A percentile compares a stretch with the other conserved stretches of the same genome.
Conservation (phyloP, 1,284 basidiomycete genomes). For the Kwoniella shivajii region DNA sequence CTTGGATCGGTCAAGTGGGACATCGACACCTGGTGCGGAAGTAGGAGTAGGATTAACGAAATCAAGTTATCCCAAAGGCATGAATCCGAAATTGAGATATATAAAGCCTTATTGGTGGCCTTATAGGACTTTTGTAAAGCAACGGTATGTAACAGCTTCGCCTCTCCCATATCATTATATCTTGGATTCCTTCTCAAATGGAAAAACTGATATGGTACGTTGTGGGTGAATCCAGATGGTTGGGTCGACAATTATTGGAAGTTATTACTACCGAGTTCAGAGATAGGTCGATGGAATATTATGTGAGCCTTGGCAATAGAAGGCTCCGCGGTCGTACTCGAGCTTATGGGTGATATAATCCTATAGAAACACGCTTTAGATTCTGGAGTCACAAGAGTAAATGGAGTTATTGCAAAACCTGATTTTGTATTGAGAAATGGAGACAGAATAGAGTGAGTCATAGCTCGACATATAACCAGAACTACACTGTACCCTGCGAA, state of each 20-base stretch:
- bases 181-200: neutral
- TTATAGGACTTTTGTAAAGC: conserved; percentile 87
- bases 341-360: neutral
- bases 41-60: neutral
- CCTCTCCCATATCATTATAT: neutral
- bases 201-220: neutral
- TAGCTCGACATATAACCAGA: too few relatives aligned
- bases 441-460: conserved; percentile 81
- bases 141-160: conserved; percentile 64
- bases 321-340: too few relatives aligned
- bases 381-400: conserved; percentile 92
- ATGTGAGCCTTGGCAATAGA: too few relatives aligned
- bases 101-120: conserved; percentile 57
- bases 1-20: conserved; percentile 1
- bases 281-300: conserved; percentile 87
- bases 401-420: conserved; percentile 77
- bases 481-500: too few relatives aligned
- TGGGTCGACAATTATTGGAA: conserved; percentile 61
- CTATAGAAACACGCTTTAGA: conserved; percentile 83
- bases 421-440: conserved; percentile 81
- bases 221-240: conserved; percentile 35
- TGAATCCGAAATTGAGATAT: conserved; percentile 54
- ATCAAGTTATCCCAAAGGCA: conserved; percentile 32
- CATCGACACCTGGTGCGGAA: conserved; percentile 2
- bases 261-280: conserved; percentile 87